Conservation (phyloP, 2,329 filamentous ascomycete species). For the Escovopsis sp. region DNA sequence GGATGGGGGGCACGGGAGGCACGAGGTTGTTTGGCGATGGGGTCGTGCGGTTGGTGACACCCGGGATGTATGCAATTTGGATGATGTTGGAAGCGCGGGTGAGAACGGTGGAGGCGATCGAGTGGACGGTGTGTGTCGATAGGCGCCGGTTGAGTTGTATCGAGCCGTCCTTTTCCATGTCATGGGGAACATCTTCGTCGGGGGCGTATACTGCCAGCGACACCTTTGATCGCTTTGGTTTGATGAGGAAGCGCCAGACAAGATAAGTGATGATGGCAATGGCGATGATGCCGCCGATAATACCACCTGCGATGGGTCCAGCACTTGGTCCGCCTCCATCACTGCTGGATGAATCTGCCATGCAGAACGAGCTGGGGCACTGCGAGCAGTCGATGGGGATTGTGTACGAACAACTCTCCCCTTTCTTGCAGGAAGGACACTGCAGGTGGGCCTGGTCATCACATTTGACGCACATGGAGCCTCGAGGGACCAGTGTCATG, state of each 20-base stretch:
- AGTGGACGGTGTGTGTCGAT: slow-evolving; percentile 75
- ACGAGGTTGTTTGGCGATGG: slow-evolving; percentile 71
- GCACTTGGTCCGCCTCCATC: slow-evolving; percentile 43
- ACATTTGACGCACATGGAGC: slow-evolving; percentile 30
- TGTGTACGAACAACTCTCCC: slow-evolving; percentile 30
- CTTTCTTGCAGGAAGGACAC: slow-evolving; percentile 30
- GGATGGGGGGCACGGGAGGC: slow-evolving; percentile 88
- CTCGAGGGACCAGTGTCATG: slow-evolving; percentile 23
- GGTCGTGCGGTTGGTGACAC: slow-evolving; percentile 81
- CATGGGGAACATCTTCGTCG: slow-evolving; percentile 31
- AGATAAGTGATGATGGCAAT: slow-evolving; percentile 64
- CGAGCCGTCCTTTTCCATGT: slow-evolving; percentile 31
- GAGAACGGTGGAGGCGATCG: slow-evolving; percentile 87
- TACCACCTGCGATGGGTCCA: slow-evolving; percentile 82
- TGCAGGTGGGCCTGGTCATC: slow-evolving; percentile 23
- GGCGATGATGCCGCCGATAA: slow-evolving; percentile 67
- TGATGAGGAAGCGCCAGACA: slow-evolving; percentile 79
- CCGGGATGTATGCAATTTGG: slow-evolving; percentile 97
- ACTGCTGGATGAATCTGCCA: slow-evolving; percentile 12
- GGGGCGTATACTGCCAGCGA: slow-evolving; percentile 40
- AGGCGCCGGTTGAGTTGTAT: slow-evolving; percentile 39
- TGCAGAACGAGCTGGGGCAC: slow-evolving; percentile 35
- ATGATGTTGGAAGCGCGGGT: slow-evolving; percentile 98
- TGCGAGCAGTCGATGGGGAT: slow-evolving; percentile 29
- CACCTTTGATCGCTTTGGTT: slow-evolving; percentile 54